Evolutionary conservation across 2,329 filamentous ascomycete species (phyloP).

Genomic region (Proliferodiscus dingleyae): DNA sequence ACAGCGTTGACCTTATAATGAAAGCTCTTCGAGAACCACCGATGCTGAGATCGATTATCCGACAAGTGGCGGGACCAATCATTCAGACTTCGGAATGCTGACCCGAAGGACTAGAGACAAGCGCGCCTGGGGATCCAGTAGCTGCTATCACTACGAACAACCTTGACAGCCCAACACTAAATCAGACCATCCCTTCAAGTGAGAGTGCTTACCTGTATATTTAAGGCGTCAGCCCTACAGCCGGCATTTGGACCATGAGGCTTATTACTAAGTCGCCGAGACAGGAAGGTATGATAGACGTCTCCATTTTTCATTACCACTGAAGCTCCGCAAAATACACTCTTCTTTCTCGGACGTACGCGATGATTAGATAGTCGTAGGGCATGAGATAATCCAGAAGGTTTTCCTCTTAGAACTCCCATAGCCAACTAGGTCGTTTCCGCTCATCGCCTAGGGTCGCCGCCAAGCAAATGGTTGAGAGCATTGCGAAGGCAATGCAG

Average conservation of each 20-base stretch:
- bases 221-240: constrained; percentile 1
- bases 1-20: too few species aligned
- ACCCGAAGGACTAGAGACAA: too few species aligned
- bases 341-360: not conserved
- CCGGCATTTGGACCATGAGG: not conserved
- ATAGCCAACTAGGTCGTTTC: too few species aligned
- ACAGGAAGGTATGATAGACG: not conserved
- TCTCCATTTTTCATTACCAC: not conserved
- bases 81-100: too few species aligned
- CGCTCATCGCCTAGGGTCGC: too few species aligned
- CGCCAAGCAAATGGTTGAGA: not conserved
- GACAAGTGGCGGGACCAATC: too few species aligned
- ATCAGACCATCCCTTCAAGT: too few species aligned
- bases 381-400: not conserved
- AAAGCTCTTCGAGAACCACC: too few species aligned
- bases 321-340: not conserved
- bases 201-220: not conserved
- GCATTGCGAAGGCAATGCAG: not conserved
- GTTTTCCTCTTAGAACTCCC: not conserved
- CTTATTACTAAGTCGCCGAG: not conserved
- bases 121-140: too few species aligned
- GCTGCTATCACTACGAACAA: too few species aligned
- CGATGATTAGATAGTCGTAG: not conserved
- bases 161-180: too few species aligned
- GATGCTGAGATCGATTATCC: too few species aligned